Conservation (phyloP, 345 rosid genomes). For the Lepidium sativum region DNA sequence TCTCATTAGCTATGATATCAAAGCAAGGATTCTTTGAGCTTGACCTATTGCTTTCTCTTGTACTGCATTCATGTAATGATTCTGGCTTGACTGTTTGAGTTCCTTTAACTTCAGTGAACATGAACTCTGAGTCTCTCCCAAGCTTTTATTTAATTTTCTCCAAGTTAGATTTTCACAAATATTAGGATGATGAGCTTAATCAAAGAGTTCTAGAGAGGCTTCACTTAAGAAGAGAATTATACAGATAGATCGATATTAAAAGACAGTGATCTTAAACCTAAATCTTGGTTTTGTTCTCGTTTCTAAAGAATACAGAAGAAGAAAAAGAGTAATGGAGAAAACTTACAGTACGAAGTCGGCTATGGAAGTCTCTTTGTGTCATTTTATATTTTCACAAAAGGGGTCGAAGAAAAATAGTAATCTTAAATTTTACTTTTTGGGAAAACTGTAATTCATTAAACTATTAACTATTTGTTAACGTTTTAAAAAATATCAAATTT, state of each 20-base stretch:
- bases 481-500: no score
- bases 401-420: no score
- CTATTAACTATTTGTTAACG: no score
- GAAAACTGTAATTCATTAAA: no score
- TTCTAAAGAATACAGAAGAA: background rate
- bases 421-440: no score
- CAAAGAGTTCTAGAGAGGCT: background rate
- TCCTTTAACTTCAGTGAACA: conserved; percentile 44
- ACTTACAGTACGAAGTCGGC: conserved; percentile 2
- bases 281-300: background rate
- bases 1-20: conserved; percentile 49
- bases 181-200: background rate
- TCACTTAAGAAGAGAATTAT: background rate
- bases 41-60: conserved; percentile 56
- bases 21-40: conserved; percentile 53
- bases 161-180: conserved; percentile 20
- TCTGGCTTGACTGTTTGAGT: conserved; percentile 35
- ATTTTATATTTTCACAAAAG: no score
- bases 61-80: conserved; percentile 33
- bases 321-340: background rate
- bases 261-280: no score
- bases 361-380: no score
- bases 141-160: conserved; percentile 52
- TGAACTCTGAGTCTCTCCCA: conserved; percentile 43
- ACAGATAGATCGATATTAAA: background rate